These are phyloP conservation scores for Camelina laxa DNA, from an alignment of 345 rosid genomes.

Conservation along the genomic window DNA sequence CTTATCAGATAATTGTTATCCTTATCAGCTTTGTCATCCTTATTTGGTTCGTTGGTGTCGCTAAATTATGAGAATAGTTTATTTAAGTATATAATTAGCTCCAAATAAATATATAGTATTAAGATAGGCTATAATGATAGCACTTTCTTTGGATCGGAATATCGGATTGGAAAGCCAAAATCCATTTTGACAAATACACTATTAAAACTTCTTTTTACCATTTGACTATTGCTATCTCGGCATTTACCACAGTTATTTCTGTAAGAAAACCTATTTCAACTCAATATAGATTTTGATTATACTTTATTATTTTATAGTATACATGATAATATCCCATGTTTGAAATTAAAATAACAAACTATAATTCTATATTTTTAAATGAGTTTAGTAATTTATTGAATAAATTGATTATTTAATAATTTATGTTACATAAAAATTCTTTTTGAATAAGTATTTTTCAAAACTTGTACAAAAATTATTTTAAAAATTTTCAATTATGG, in stretches of 20 bases:
- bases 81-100: not conserved
- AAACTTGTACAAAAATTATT: too few relatives aligned
- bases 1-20: not conserved
- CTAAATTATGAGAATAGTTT: not conserved
- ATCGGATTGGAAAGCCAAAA: constrained; percentile 3
- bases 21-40: constrained; percentile 12
- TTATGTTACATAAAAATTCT: too few relatives aligned
- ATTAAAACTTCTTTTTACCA: too few relatives aligned
- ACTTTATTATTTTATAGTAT: not conserved
- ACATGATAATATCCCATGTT: too few relatives aligned
- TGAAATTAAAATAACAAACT: too few relatives aligned
- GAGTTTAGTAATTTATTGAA: too few relatives aligned
- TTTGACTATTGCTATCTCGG: not conserved
- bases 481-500: too few relatives aligned
- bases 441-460: too few relatives aligned
- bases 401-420: too few relatives aligned
- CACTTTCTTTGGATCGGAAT: not conserved
- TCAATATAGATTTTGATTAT: not conserved
- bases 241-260: not conserved
- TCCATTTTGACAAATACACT: not conserved
- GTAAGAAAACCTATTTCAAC: not conserved
- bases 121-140: not conserved
- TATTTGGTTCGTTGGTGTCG: constrained; percentile 1
- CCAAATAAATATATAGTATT: not conserved
- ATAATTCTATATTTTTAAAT: too few relatives aligned